Percentiles rank a stretch among this genome's conserved stretches.
Evolutionary conservation across 2,329 filamentous ascomycete species (phyloP).

Genomic region (Monosporascus sp.): DNA sequence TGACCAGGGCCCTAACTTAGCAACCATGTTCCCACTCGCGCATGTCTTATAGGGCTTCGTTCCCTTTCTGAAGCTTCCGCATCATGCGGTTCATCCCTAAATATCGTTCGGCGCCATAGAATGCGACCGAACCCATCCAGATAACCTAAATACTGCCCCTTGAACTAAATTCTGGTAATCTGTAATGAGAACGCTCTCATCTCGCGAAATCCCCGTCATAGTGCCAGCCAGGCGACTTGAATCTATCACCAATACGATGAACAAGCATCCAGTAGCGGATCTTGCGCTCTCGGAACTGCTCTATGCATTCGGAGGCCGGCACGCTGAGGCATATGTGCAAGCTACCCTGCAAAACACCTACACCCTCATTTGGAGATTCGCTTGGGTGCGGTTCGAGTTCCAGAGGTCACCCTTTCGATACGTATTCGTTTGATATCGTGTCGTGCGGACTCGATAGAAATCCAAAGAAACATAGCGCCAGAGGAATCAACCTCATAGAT

Average conservation of each 20-base stretch:
- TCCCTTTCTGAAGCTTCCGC: too few relatives aligned
- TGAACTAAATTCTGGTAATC: too few relatives aligned
- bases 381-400: constrained; percentile 15
- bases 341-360: constrained; percentile 10
- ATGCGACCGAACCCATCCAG: neutral
- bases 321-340: constrained; percentile 6
- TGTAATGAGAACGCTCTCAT: neutral
- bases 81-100: too few relatives aligned
- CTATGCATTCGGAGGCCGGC: constrained; percentile 8
- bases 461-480: neutral
- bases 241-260: constrained; percentile 3
- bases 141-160: neutral
- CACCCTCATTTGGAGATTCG: constrained; percentile 16
- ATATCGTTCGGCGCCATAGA: neutral
- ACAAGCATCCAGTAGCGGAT: constrained; percentile 1
- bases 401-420: constrained; percentile 15
- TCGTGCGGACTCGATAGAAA: neutral
- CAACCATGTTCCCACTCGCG: too few relatives aligned
- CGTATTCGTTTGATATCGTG: constrained; percentile 13
- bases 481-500: constrained; percentile 52
- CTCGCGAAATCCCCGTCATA: neutral
- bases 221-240: neutral
- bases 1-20: too few relatives aligned
- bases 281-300: constrained; percentile 11
- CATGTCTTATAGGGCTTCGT: too few relatives aligned